Base-by-base conservation (phyloP, 164 flowering plant species). In the Vitis cinerea region DNA sequence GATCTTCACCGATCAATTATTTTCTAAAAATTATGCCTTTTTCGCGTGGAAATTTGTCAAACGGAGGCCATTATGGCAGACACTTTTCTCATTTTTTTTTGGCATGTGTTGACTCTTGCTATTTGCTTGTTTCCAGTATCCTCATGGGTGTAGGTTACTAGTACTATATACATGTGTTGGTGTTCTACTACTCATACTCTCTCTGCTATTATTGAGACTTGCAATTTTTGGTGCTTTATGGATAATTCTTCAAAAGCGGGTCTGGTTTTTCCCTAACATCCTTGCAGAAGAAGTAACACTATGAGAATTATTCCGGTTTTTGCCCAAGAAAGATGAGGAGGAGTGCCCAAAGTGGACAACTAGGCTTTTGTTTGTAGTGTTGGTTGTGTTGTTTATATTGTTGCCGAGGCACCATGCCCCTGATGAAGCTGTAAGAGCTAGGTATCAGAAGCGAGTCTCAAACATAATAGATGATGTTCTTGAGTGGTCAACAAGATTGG, bases 241-340 rank as follows among this genome's bases (percentile, higher is more conserved):
- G 85, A 87, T 95, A 59, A 7, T 86, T 68, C 79, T 92, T 76
- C 97, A 97, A 63, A 92, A 89, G 76, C 90, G 96, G 48, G 84
- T 91, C 8, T 93, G 98, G 99, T 79, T 95, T 76, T 93, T 95
- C 84, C 99, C 99, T 16, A 95, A 95, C 74, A 93, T 95, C 52
- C 94, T 94, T 60, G 99, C 99, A 3, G 99, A 94, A 83, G 99
- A 94, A 84, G 97, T 98, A 67, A 94, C 99, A 68, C 75, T 95
- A 51, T 63, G 87, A 44, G 99, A 95, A 72, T 72, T 95, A 66
- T 95, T 95, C 82, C 96, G 84, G 65, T 93, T 95, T 78, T 93
- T 95, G 93, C 98, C 99, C 13, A 83, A 84, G 78, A 94, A 94
- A 82, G 99, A 94, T 74, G 99, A 94, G 79, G 97, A 83, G 67